These are phyloP conservation scores for Skeletonema potamos DNA, from an alignment of 108 stramenopile species.

Conservation along the genomic window DNA sequence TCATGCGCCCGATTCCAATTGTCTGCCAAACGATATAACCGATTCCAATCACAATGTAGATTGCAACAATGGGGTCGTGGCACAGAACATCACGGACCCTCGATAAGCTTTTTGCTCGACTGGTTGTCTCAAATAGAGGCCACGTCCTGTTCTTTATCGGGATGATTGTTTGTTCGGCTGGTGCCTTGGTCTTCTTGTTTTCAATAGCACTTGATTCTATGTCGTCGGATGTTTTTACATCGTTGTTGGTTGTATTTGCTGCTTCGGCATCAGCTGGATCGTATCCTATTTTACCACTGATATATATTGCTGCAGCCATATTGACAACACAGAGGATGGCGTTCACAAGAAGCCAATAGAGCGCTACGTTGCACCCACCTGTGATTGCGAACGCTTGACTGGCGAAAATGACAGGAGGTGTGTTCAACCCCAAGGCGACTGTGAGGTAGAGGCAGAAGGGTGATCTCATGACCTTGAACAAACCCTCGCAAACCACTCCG, in stretches of 20 bases:
- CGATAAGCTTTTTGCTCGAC: slow-evolving; percentile 22
- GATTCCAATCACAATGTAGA: slow-evolving; percentile 65
- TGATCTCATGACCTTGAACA: slow-evolving; percentile 22
- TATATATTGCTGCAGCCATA: slow-evolving; percentile 61
- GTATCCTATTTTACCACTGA: slow-evolving; percentile 44
- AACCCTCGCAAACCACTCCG: slow-evolving; percentile 34
- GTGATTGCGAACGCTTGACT: neutral
- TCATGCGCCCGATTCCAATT: slow-evolving; percentile 42
- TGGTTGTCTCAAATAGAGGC: neutral
- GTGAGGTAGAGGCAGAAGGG: slow-evolving; percentile 68
- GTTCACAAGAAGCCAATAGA: slow-evolving; percentile 54
- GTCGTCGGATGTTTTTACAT: neutral
- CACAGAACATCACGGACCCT: slow-evolving; percentile 60
- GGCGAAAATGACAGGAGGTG: slow-evolving; percentile 44
- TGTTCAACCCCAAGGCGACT: slow-evolving; percentile 54
- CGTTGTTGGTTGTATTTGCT: neutral
- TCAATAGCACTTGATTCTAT: neutral
- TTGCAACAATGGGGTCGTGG: slow-evolving; percentile 63
- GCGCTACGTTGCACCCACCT: slow-evolving; percentile 15
- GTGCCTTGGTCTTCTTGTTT: neutral
- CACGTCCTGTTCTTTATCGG: neutral
- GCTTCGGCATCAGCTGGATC: too few species aligned
- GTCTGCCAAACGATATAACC: slow-evolving; percentile 53
- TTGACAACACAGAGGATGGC: slow-evolving; percentile 49
- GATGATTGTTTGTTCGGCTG: neutral